Evolutionary conservation across 176 grass and related monocot genomes (phyloP).

Genomic region (Coix lacrymajobi): DNA sequence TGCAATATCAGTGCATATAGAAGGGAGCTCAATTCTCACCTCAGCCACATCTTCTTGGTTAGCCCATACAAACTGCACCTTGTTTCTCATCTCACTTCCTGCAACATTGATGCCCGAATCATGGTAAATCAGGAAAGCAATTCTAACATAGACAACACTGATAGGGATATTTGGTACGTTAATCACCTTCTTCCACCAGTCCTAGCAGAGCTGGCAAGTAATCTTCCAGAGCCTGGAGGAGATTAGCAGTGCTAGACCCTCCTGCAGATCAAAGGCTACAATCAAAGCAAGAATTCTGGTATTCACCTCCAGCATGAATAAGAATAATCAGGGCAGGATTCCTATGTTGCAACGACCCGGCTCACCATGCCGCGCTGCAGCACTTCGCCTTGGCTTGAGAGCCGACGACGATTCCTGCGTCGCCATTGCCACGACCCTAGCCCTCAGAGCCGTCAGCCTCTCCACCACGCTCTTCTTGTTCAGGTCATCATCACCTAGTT

Average conservation of each 20-base stretch:
- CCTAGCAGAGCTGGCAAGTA: slow-evolving; percentile 68
- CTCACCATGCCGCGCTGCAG: slow-evolving; percentile 46
- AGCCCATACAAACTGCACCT: slow-evolving; percentile 60
- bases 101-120: background rate
- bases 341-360: background rate
- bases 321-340: background rate
- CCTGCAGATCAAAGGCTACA: slow-evolving; percentile 25
- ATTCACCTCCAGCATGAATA: background rate
- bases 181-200: slow-evolving; percentile 52
- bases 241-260: slow-evolving; percentile 58
- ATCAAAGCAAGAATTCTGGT: slow-evolving; percentile 7
- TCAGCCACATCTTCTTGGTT: slow-evolving; percentile 69
- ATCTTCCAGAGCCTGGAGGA: slow-evolving; percentile 67
- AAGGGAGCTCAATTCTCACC: slow-evolving; percentile 22
- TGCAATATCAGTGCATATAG: background rate
- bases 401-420: slow-evolving; percentile 41
- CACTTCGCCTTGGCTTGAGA: slow-evolving; percentile 40
- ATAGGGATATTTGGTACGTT: background rate
- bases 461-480: slow-evolving; percentile 44
- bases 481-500: slow-evolving; percentile 37
- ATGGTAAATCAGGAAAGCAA: background rate
- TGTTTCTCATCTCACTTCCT: slow-evolving; percentile 48
- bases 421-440: slow-evolving; percentile 51
- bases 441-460: slow-evolving; percentile 44
- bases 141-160: background rate